phyloP scores from a whole-genome alignment of 306 rosid species.

The Hylodesmum podocarpum region DNA sequence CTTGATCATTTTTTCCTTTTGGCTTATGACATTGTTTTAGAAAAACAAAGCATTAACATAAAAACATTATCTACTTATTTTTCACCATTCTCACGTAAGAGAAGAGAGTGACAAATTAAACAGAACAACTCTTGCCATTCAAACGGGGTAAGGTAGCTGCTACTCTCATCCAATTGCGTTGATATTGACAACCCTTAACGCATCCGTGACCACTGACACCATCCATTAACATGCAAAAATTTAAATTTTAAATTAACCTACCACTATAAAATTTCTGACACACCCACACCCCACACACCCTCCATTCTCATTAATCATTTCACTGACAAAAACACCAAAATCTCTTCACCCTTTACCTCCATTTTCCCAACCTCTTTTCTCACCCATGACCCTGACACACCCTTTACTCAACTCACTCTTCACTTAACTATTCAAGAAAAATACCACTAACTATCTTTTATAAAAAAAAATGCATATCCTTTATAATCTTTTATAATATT shows the following conservation, averaged over 20 bases:
- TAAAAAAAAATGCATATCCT: background rate
- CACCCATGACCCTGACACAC: background rate
- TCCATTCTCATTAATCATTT: conserved; percentile 34
- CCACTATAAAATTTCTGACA: conserved; percentile 27
- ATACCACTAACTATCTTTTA: background rate
- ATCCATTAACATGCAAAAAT: conserved; percentile 1
- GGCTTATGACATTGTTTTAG: too few relatives aligned
- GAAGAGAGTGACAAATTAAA: too few relatives aligned
- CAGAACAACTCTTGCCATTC: too few relatives aligned
- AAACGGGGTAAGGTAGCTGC: too few relatives aligned
- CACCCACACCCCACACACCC: conserved; percentile 8
- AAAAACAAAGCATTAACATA: too few relatives aligned
- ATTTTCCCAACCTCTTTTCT: background rate
- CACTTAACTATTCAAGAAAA: background rate
- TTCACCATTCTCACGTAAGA: too few relatives aligned
- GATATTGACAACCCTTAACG: conserved; percentile 21
- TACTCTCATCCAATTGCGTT: background rate
- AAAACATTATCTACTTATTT: too few relatives aligned
- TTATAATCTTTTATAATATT: too few relatives aligned
- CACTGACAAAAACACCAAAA: conserved; percentile 1
- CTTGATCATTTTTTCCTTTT: too few relatives aligned
- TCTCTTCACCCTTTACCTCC: background rate
- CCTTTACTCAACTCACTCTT: conserved; percentile 25
- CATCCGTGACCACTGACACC: conserved; percentile 47
- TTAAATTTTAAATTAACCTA: background rate